These are phyloP conservation scores for Colletotrichum tropicale DNA, from an alignment of 2,329 filamentous ascomycete genomes.

Conservation along the genomic window DNA sequence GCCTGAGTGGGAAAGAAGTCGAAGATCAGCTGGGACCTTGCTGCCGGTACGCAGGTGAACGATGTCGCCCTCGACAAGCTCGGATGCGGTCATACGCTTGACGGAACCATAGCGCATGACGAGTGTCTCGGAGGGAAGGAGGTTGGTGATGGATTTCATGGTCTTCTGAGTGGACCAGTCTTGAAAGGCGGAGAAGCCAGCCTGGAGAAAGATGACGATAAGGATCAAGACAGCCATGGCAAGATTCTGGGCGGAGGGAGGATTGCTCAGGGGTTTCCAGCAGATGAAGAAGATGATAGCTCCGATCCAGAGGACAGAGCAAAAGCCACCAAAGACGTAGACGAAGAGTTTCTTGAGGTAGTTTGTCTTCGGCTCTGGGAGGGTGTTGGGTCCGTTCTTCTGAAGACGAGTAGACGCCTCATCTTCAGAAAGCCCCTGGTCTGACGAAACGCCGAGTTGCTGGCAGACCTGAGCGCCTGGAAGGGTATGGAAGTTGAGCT, in stretches of 20 bases:
- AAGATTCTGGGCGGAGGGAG: constrained; percentile 46
- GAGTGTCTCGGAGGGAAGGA: constrained; percentile 47
- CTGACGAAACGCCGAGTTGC: background rate
- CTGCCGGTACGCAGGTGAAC: constrained; percentile 25
- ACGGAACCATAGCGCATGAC: constrained; percentile 36
- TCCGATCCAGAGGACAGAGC: background rate
- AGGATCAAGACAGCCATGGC: constrained; percentile 50
- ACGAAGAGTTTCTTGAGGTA: background rate
- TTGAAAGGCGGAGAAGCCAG: constrained; percentile 49
- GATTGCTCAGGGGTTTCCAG: constrained; percentile 50
- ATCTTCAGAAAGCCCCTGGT: background rate
- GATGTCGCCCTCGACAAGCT: background rate
- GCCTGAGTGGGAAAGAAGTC: background rate
- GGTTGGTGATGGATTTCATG: constrained; percentile 51
- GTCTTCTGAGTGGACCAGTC: constrained; percentile 51
- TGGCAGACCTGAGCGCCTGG: background rate
- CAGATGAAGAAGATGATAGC: constrained; percentile 35
- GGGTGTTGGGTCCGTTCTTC: background rate
- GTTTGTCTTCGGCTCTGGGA: background rate
- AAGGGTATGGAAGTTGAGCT: background rate
- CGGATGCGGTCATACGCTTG: background rate
- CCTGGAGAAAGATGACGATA: constrained; percentile 51
- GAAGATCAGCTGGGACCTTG: background rate
- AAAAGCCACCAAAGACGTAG: background rate
- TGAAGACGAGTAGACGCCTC: background rate